Conservation (phyloP, 2,329 filamentous ascomycete genomes). For the Colletotrichum orbiculare region DNA sequence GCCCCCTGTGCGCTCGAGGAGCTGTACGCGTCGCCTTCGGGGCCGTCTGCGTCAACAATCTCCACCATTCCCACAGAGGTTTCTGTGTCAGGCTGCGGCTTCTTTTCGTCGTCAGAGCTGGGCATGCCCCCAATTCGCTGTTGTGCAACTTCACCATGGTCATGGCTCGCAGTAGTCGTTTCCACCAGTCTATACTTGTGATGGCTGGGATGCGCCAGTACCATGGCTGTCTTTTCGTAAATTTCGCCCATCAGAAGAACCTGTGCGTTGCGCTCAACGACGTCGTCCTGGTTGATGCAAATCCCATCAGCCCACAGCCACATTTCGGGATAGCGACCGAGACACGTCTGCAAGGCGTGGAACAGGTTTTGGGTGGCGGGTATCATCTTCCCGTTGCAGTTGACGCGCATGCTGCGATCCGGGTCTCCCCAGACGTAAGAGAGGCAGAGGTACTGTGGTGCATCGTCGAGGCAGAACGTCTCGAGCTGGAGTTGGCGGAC, state of each 20-base stretch:
- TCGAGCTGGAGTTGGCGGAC: conserved; percentile 3
- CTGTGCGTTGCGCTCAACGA: conserved; percentile 20
- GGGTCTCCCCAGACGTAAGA: conserved; percentile 29
- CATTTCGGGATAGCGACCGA: not conserved
- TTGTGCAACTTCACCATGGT: no score
- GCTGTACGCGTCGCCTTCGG: not conserved
- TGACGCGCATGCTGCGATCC: not conserved
- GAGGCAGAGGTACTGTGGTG: conserved; percentile 17
- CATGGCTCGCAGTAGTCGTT: no score
- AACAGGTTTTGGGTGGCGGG: conserved; percentile 18
- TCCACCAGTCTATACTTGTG: not conserved
- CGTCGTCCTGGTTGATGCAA: conserved; percentile 23
- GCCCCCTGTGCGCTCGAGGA: conserved; percentile 2
- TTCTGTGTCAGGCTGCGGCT: not conserved
- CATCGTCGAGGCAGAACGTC: conserved; percentile 14
- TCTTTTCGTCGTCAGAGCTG: not conserved
- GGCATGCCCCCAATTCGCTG: not conserved
- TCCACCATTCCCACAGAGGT: not conserved
- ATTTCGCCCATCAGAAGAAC: conserved; percentile 19
- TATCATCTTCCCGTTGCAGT: conserved; percentile 16
- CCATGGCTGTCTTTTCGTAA: conserved; percentile 1
- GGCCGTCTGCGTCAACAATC: no score
- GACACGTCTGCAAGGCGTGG: conserved; percentile 13
- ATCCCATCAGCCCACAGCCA: conserved; percentile 31
- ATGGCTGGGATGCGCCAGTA: conserved; percentile 17